A percentile compares a stretch with the other conserved stretches of the same genome.
These are phyloP conservation scores for Corymbia calophylla DNA, from an alignment of 441 rosid species.

Conservation along the genomic window DNA sequence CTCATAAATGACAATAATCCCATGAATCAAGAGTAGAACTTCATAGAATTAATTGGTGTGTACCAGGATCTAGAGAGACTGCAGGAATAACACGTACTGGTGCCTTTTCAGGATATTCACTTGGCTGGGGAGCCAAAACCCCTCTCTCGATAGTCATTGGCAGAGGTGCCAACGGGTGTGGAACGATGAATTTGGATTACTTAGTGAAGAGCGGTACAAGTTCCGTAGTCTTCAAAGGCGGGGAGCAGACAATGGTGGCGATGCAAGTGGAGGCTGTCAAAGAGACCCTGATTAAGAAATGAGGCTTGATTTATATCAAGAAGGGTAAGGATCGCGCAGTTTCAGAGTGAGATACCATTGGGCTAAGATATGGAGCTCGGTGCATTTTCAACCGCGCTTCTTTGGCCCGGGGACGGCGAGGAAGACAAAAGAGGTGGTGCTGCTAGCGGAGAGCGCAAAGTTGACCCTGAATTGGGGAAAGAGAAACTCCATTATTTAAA, in stretches of 20 bases:
- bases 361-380: constrained; percentile 16
- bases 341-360: constrained; percentile 17
- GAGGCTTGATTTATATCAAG: constrained; percentile 5
- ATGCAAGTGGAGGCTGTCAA: not conserved
- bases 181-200: constrained; percentile 10
- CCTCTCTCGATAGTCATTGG: constrained; percentile 7
- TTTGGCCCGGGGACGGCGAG: constrained; percentile 19
- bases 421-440: constrained; percentile 26
- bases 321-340: constrained; percentile 12
- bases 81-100: constrained; percentile 30
- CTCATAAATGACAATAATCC: not conserved
- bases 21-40: not conserved
- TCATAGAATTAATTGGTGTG: not conserved
- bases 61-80: constrained; percentile 32
- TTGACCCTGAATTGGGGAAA: constrained; percentile 30
- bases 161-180: constrained; percentile 13
- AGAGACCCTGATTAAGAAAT: not conserved
- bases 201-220: constrained; percentile 1
- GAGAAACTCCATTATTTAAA: constrained; percentile 2
- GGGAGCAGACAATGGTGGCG: constrained; percentile 4
- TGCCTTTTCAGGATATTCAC: constrained; percentile 15
- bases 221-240: constrained; percentile 6
- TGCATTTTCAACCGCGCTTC: constrained; percentile 19
- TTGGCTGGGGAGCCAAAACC: constrained; percentile 8
- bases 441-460: not conserved